Base-by-base conservation (phyloP, 192 early-diverging fungal species). In the Backusella tuberculispora region DNA sequence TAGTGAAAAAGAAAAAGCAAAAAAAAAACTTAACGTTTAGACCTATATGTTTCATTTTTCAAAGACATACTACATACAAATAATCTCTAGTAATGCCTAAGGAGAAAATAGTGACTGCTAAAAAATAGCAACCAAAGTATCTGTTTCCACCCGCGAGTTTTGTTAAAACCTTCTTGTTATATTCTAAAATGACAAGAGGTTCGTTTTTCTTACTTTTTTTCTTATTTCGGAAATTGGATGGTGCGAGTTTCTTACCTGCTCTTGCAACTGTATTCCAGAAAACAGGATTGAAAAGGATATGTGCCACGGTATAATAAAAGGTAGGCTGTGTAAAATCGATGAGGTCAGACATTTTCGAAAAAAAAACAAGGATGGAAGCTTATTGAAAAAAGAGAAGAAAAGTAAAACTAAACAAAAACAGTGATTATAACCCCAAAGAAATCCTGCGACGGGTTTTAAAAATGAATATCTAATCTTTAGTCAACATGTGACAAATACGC, bases 241-340 rank as follows among this genome's bases (percentile, higher is more conserved):
- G 0, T 4, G 3, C 14, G 29, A 14, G 3, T 43, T 21, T 53
- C 69, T 47, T 84, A 93, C 90, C 91, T 78, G 83, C 88, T 41
- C 93, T 88, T 12, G 96, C 96, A 9, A 90, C 93, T 38, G 94
- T 89, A 83, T 97, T 97, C 96, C 96, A 97, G 77, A 91, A 93
- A 26, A 88, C 78, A 48, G 96, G 96, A 69, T 95, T 96, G 85
- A 97, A 96, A 17, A 92, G 72, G 53, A 97, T 93, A 69, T 87
- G 88, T 13, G 81, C 91, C 21, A 92, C 79, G 24, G 91, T 75
- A 53, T 91, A 66, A 86, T 90, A 94, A 47, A 97, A 84, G 24
- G 88, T 84, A 19, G 88, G 79, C 77, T 93, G 83, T 48, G 75
- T 75, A 72, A 89, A 88, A 82, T 95, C 87, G 47, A 95, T 78